Base-by-base conservation (phyloP, 176 grass and related monocot species). In the Oryza officinalis region DNA sequence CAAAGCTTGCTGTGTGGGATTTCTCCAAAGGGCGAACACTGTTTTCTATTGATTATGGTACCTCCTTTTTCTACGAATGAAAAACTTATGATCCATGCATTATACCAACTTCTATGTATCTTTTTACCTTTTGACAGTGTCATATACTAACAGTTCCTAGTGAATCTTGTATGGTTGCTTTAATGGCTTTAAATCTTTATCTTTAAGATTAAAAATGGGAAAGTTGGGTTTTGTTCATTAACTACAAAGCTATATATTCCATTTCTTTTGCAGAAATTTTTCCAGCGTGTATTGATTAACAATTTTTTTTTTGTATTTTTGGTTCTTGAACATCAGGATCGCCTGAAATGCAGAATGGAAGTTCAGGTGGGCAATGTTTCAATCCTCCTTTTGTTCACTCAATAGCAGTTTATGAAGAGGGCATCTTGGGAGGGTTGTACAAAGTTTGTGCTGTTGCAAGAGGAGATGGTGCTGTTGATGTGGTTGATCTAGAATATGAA, bases 361-460 rank as follows among this genome's bases (percentile, higher is more conserved):
- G 71, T 69, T 88, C 83, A 8, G 37, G 71, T 23, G 93, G 96
- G 76, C 96, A 98, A 85, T 88, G 91, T 88, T 84, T 98, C 77
- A 98, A 98, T 84, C 96, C 96, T 87, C 91, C 93, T 76, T 98
- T 98, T 69, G 85, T 98, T 77, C 96, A 98, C 67, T 92, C 96
- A 0, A 65, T 95, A 86, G 91, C 93, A 71, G 80, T 98, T 74
- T 88, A 89, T 82, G 88, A 93, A 92, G 89, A 91, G 75, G 84
- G 90, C 30, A 86, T 86, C 78, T 84, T 94, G 63, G 81, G 84
- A 18, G 91, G 82, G 27, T 52, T 78, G 10, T 83, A 90, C 87
- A 98, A 89, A 85, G 91, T 90, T 60, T 95, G 93, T 85, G 96
- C 96, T 87, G 96, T 93, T 88, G 96, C 96, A 77, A 98, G 89